A percentile compares a stretch with the other conserved stretches of the same genome.
phyloP scores from a whole-genome alignment of 2,329 filamentous ascomycete species.

The Xylariaceae sp. region DNA sequence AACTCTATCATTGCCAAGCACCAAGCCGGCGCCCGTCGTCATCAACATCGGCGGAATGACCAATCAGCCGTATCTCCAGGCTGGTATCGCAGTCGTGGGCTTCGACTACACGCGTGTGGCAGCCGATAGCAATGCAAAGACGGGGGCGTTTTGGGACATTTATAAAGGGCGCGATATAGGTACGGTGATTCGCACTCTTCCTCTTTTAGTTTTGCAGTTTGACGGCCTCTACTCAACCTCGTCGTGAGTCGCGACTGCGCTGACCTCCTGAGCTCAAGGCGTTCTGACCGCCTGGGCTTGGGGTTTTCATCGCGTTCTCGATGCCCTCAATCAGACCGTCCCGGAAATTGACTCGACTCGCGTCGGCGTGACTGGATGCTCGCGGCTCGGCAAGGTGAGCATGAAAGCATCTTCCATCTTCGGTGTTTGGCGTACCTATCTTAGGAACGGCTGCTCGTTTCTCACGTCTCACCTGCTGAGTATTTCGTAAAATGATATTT shows the following conservation, averaged over 20 bases:
- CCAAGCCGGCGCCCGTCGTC: conserved; percentile 38
- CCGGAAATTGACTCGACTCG: conserved; percentile 38
- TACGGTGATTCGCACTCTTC: too few species aligned
- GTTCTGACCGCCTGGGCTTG: conserved; percentile 52
- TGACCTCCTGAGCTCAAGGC: conserved; percentile 24
- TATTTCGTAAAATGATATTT: too few species aligned
- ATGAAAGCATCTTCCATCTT: too few species aligned
- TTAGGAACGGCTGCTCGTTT: too few species aligned
- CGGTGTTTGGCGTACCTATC: too few species aligned
- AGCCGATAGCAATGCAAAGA: conserved; percentile 45
- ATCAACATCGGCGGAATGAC: conserved; percentile 48
- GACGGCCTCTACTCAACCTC: too few species aligned
- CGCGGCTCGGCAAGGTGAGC: conserved; percentile 52
- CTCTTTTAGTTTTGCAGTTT: too few species aligned
- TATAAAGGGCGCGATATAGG: conserved; percentile 46
- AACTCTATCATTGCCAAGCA: conserved; percentile 34
- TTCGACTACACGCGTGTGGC: conserved; percentile 45
- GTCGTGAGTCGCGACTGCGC: too few species aligned
- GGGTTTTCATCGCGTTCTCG: conserved; percentile 50
- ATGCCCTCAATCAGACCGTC: conserved; percentile 44
- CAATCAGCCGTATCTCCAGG: conserved; percentile 40
- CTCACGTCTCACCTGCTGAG: too few species aligned
- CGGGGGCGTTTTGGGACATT: conserved; percentile 44
- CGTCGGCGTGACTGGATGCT: conserved; percentile 50
- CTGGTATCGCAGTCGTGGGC: conserved; percentile 44